These are phyloP conservation scores for Neofusicoccum laricinum DNA, from an alignment of 2,329 filamentous ascomycete species.

Conservation along the genomic window DNA sequence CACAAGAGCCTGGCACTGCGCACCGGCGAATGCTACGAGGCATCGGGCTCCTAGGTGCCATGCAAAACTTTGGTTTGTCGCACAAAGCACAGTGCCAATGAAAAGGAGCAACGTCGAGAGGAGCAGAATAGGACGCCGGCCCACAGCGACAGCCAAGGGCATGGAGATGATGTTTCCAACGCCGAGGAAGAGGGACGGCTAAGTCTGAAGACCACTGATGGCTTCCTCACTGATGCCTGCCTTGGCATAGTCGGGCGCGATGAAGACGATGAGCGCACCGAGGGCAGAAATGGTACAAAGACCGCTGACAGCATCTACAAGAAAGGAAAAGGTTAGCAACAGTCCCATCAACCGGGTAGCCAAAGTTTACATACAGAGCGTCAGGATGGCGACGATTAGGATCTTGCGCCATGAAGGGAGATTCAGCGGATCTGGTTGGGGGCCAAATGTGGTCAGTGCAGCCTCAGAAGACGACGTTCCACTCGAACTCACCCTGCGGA, in stretches of 20 bases:
- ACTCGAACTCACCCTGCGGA: constrained; percentile 1
- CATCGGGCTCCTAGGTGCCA: constrained; percentile 17
- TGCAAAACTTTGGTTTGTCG: constrained; percentile 16
- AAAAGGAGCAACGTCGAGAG: constrained; percentile 16
- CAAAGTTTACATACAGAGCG: constrained; percentile 10
- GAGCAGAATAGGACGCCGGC: constrained; percentile 22
- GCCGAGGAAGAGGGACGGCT: constrained; percentile 27
- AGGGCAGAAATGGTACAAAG: constrained; percentile 15
- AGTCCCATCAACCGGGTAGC: background rate
- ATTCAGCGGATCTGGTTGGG: constrained; percentile 17
- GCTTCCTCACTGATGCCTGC: constrained; percentile 18
- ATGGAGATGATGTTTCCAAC: constrained; percentile 23
- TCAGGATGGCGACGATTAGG: constrained; percentile 15
- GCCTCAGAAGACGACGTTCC: background rate
- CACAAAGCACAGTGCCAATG: constrained; percentile 15
- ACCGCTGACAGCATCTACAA: constrained; percentile 12
- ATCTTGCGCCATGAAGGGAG: constrained; percentile 8
- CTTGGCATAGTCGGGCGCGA: constrained; percentile 13
- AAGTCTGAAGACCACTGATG: constrained; percentile 23
- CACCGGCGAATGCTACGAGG: constrained; percentile 14
- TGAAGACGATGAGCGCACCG: constrained; percentile 17
- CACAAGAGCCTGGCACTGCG: constrained; percentile 17
- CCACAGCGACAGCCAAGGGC: constrained; percentile 25
- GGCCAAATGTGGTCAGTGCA: background rate
- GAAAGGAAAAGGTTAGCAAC: background rate